These are phyloP conservation scores for Murraya paniculata DNA, from an alignment of 345 rosid species.

Conservation along the genomic window DNA sequence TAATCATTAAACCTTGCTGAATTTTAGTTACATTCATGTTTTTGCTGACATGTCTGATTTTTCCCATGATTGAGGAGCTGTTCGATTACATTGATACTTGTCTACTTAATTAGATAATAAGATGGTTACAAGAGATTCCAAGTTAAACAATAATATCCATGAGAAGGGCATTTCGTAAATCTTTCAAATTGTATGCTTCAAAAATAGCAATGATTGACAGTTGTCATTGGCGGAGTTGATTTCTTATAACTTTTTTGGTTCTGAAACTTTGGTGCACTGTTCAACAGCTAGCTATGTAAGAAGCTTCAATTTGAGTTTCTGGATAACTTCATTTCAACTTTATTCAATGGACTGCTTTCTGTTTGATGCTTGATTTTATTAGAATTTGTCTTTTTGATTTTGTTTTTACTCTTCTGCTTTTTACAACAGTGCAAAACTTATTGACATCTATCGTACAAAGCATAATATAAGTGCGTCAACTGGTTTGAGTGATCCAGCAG, in stretches of 20 bases:
- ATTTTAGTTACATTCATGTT: neutral
- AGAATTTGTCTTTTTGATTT: neutral
- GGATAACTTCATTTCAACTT: neutral
- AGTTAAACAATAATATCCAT: neutral
- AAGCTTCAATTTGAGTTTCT: neutral
- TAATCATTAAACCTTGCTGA: neutral
- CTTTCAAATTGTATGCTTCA: slow-evolving; percentile 2
- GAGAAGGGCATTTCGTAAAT: neutral
- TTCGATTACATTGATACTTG: neutral
- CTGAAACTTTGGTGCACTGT: neutral
- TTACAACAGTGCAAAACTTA: slow-evolving; percentile 74
- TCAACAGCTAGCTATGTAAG: neutral
- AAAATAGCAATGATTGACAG: neutral
- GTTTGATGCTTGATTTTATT: neutral
- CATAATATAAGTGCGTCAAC: slow-evolving; percentile 88
- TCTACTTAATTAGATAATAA: neutral
- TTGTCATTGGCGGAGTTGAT: neutral
- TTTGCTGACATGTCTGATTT: neutral
- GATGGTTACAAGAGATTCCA: neutral
- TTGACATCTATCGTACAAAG: slow-evolving; percentile 73
- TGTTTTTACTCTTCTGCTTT: slow-evolving; percentile 5
- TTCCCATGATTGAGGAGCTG: neutral
- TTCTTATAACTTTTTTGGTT: neutral
- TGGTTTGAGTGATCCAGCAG: slow-evolving; percentile 88
- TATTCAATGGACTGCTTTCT: neutral